phyloP scores from a whole-genome alignment of 176 grass and related monocot species.

The Raddia distichophylla region DNA sequence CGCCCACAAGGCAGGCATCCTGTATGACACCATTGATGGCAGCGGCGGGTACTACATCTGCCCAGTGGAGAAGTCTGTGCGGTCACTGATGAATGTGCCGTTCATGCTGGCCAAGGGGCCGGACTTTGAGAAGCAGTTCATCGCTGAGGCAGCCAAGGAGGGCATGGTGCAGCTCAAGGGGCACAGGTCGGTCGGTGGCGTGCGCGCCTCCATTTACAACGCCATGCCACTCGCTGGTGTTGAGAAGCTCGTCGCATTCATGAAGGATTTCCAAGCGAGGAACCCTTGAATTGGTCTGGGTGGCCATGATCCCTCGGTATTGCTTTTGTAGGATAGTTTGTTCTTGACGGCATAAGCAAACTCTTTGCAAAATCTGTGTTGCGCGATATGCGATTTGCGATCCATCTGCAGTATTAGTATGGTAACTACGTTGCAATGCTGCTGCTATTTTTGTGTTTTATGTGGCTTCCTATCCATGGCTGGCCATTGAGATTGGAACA shows the following conservation, averaged over 20 bases:
- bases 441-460: slow-evolving; percentile 2
- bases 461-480: slow-evolving; percentile 25
- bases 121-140: slow-evolving; percentile 92
- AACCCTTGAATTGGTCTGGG: slow-evolving; percentile 55
- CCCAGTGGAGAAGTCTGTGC: slow-evolving; percentile 79
- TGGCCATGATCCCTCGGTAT: slow-evolving; percentile 21
- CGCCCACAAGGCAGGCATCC: slow-evolving; percentile 67
- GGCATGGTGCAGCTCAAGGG: slow-evolving; percentile 99
- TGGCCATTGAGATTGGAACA: slow-evolving; percentile 27
- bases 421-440: slow-evolving; percentile 11
- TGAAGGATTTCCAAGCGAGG: slow-evolving; percentile 98
- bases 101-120: slow-evolving; percentile 72
- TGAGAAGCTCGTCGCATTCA: slow-evolving; percentile 92
- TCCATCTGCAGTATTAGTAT: slow-evolving; percentile 25
- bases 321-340: slow-evolving; percentile 34
- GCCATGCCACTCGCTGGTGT: slow-evolving; percentile 89
- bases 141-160: slow-evolving; percentile 86
- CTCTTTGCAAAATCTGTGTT: not conserved
- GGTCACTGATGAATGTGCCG: slow-evolving; percentile 91
- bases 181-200: slow-evolving; percentile 83
- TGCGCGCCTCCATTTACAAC: slow-evolving; percentile 95
- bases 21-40: slow-evolving; percentile 86
- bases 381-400: slow-evolving; percentile 14
- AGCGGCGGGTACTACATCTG: slow-evolving; percentile 85
- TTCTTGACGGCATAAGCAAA: slow-evolving; percentile 33